A percentile compares a stretch with the other conserved stretches of the same genome.
Conservation (phyloP, 805 yeast species). For the Lachancea thermotolerans region DNA sequence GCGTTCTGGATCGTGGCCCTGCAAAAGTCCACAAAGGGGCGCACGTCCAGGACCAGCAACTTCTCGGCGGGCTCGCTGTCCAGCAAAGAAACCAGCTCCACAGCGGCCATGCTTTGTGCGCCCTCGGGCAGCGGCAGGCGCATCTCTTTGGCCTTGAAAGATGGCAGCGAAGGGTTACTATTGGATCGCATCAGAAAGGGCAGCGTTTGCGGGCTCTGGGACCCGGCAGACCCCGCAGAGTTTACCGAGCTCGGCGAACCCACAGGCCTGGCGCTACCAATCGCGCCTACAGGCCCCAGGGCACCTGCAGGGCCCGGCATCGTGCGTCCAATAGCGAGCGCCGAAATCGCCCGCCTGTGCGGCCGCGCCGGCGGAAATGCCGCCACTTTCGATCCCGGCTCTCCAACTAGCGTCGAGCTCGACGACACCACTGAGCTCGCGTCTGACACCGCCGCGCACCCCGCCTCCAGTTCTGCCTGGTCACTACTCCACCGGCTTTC, state of each 20-base stretch:
- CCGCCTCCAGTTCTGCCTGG: not conserved
- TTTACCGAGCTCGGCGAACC: not conserved
- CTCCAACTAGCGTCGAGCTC: conserved; percentile 6
- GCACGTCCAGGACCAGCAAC: conserved; percentile 44
- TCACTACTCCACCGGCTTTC: not conserved
- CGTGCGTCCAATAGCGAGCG: conserved; percentile 3
- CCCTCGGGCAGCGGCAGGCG: conserved; percentile 20
- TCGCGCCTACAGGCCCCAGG: not conserved
- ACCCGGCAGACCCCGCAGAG: not conserved
- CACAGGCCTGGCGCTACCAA: not conserved
- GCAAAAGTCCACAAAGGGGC: conserved; percentile 73
- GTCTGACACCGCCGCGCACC: not conserved
- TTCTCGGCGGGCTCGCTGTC: conserved; percentile 3
- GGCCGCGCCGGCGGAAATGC: not conserved
- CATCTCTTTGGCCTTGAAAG: conserved; percentile 22
- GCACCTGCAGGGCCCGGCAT: not conserved
- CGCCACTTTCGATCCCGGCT: conserved; percentile 2
- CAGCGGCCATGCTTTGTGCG: conserved; percentile 15
- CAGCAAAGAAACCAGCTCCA: conserved; percentile 16
- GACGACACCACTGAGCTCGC: conserved; percentile 7
- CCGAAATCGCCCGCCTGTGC: conserved; percentile 6
- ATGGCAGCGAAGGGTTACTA: conserved; percentile 14
- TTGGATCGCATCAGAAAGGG: conserved; percentile 8
- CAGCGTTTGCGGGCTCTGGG: conserved; percentile 1
- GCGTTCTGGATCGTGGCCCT: conserved; percentile 52